Evolutionary conservation across 2,329 filamentous ascomycete species (phyloP), one percentile per base, ranked within the genome.

Genomic region (Aspergillus pseudoterreus): DNA sequence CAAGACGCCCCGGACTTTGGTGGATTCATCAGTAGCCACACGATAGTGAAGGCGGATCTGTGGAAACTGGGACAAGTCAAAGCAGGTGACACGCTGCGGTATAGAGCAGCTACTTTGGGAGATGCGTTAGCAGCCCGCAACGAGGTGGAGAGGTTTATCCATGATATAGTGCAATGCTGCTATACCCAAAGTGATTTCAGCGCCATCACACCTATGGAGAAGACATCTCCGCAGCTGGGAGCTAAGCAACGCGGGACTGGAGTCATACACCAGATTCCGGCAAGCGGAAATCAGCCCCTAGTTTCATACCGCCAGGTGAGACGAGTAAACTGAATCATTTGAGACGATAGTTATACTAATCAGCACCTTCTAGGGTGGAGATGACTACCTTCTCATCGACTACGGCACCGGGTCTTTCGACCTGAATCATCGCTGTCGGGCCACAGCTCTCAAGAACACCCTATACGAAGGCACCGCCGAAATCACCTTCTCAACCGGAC

Each of bases 21-120:
- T 6, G 82, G 82, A 0, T 84, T 85, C 52, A 73, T 83, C 0
- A 81, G 76, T 30, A 77, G 73, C 11, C 76, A 78, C 2, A 85
- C 82, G 0, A 72, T 83, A 11, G 73, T 82, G 27, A 77, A 76
- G 52, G 81, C 76, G 1, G 82, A 84, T 46, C 75, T 78, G 59
- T 85, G 82, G 82, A 82, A 83, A 58, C 60, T 86, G 10, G 83
- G 83, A 0, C 82, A 86, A 61, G 66, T 85, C 24, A 82, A 81
- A 54, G 77, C 83, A 2, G 82, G 82, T 4, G 78, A 83, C 58
- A 78, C 71, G 2, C 55, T 85, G 39, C 73, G 72, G 39, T 82
- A 80, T 54, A 69, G 71, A 41, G 71, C 74, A 1, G 75, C 81
- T 1, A 77, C 79, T 4, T 66, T 82, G n/a, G 70, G 78, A 17